These are phyloP conservation scores for Angomonas deanei DNA, from an alignment of 208 protist genomes.

Conservation along the genomic window DNA sequence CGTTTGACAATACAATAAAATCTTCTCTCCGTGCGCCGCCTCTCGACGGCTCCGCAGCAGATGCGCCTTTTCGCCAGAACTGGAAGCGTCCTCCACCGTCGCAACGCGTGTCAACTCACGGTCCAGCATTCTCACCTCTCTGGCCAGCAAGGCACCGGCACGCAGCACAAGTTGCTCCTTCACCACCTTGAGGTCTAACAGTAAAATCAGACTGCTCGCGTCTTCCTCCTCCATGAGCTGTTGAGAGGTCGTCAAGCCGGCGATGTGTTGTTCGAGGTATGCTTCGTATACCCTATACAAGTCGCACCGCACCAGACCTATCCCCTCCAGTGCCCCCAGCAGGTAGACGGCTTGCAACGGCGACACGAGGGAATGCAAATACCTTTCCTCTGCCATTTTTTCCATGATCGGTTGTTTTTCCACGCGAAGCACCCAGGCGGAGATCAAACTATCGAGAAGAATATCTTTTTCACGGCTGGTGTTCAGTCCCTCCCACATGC, in stretches of 20 bases:
- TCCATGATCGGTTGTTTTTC: neutral
- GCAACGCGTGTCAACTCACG: slow-evolving; percentile 6
- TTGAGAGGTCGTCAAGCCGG: slow-evolving; percentile 3
- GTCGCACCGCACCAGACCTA: slow-evolving; percentile 12
- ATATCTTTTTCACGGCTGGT: too few relatives aligned
- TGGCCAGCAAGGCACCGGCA: slow-evolving; percentile 26
- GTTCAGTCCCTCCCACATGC: too few relatives aligned
- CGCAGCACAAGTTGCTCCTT: neutral
- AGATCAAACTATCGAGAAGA: too few relatives aligned
- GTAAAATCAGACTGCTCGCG: slow-evolving; percentile 15
- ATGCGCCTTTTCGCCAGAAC: slow-evolving; percentile 36
- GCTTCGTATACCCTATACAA: slow-evolving; percentile 7
- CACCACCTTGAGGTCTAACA: slow-evolving; percentile 17
- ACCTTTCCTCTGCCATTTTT: neutral
- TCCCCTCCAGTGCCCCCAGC: slow-evolving; percentile 30
- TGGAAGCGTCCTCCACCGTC: neutral
- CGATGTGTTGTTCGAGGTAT: slow-evolving; percentile 6
- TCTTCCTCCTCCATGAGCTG: slow-evolving; percentile 16
- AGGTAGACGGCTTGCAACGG: slow-evolving; percentile 30
- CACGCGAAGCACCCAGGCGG: neutral
- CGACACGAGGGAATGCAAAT: slow-evolving; percentile 33
- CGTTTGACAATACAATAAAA: slow-evolving; percentile 34
- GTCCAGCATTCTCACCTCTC: slow-evolving; percentile 31
- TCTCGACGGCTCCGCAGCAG: slow-evolving; percentile 15
- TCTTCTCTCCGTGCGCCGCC: slow-evolving; percentile 16